Evolutionary conservation across 495 filamentous ascomycete genomes (phyloP), one percentile per base, ranked within the genome.

Genomic region (Penicillium turbatum): DNA sequence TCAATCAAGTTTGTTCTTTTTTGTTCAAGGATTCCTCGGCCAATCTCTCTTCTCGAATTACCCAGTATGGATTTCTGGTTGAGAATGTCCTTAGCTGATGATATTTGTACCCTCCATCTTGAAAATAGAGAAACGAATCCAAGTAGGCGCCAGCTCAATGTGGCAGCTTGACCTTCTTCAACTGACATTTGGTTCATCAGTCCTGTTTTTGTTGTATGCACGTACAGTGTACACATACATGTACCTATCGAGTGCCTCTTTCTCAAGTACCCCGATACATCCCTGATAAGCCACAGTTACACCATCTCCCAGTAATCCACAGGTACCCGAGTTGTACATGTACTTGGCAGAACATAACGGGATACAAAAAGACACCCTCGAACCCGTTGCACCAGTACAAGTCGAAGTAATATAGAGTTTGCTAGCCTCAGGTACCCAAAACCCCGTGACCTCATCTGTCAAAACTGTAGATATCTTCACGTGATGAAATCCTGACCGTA

Each of bases 231-330:
- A 24, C n/a, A n/a, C n/a, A n/a, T n/a, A n/a, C n/a, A n/a, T n/a
- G n/a, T 24, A 24, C 30, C 9, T 38, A 10, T 8, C 29, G 11
- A 34, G 55, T 38, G 15, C 38, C 31, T 44, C 13, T 17, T 17
- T 12, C 34, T 21, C 43, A 61, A 61, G 60, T 63, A 54, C 54
- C 29, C 12, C 17, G 39, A 34, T 32, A 35, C 44, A 35, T 52
- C 24, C 53, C 49, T 31, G 31, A 29, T 50, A 35, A 53, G 58
- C 54, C 61, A 64, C 58, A 24, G 61, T 64, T 58, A 56, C 54
- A 64, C 54, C 31, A 29, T 13, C 32, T 42, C 24, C 35, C 13
- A 42, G 26, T 29, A 39, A 53, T 48, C 44, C 16, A 54, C 51
- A 51, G 44, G 49, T 51, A 41, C 12, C 24, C 16, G n/a, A 12